Conservation (phyloP, 2,329 filamentous ascomycete genomes). For the Colletotrichum cuscutae region DNA sequence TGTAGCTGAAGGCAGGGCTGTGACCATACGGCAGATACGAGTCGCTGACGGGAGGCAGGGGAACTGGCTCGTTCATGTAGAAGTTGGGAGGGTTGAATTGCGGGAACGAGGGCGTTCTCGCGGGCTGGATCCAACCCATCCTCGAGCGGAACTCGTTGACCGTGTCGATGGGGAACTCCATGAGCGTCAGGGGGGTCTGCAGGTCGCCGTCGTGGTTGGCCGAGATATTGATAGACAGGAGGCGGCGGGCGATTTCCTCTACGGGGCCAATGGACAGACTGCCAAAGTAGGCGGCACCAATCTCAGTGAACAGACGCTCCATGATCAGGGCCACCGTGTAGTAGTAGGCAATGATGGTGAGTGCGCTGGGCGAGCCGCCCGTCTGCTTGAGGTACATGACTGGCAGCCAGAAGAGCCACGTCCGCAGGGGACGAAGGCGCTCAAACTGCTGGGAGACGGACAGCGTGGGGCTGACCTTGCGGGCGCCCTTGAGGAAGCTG, state of each 20-base stretch:
- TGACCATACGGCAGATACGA: conserved; percentile 63
- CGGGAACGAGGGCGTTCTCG: conserved; percentile 69
- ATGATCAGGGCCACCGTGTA: conserved; percentile 89
- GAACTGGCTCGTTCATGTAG: conserved; percentile 56
- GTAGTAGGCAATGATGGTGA: conserved; percentile 89
- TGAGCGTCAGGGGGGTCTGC: conserved; percentile 72
- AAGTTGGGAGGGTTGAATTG: conserved; percentile 69
- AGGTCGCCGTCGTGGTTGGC: conserved; percentile 66
- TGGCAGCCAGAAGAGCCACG: conserved; percentile 97
- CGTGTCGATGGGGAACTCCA: conserved; percentile 78
- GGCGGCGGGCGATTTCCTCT: conserved; percentile 84
- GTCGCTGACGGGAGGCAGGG: conserved; percentile 52
- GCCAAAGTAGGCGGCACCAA: conserved; percentile 89
- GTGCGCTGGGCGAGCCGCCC: conserved; percentile 78
- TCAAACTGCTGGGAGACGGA: conserved; percentile 88
- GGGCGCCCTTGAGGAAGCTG: conserved; percentile 77
- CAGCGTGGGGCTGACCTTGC: conserved; percentile 75
- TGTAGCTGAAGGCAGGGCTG: conserved; percentile 71
- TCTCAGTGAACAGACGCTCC: conserved; percentile 91
- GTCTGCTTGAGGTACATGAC: conserved; percentile 83
- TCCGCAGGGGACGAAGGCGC: conserved; percentile 85
- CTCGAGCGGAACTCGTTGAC: conserved; percentile 75
- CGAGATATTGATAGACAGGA: conserved; percentile 74
- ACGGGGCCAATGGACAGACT: conserved; percentile 83
- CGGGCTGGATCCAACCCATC: conserved; percentile 74